Evolutionary conservation across 2,329 filamentous ascomycete genomes (phyloP).

Genomic region (Trichocomaceae sp.): DNA sequence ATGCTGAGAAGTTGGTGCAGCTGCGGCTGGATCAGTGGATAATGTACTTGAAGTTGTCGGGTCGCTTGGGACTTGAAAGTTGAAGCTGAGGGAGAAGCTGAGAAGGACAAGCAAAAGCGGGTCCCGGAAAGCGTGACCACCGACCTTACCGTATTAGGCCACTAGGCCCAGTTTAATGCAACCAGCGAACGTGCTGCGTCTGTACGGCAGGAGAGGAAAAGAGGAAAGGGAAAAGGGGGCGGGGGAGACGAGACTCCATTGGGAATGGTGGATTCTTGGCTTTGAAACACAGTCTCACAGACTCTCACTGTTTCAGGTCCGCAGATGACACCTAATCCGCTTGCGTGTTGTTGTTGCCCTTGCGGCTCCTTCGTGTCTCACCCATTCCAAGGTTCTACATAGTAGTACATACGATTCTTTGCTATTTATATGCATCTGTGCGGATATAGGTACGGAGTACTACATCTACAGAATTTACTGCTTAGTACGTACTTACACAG

Average conservation of each 20-base stretch:
- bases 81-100: too few relatives aligned
- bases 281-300: constrained; percentile 7
- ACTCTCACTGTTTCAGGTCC: constrained; percentile 6
- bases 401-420: too few relatives aligned
- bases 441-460: too few relatives aligned
- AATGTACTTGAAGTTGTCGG: too few relatives aligned
- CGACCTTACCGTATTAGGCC: background rate
- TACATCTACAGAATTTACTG: too few relatives aligned
- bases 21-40: too few relatives aligned
- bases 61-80: too few relatives aligned
- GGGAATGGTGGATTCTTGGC: background rate
- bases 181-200: constrained; percentile 9
- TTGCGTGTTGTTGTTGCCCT: background rate
- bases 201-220: background rate
- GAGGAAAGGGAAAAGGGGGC: constrained; percentile 2
- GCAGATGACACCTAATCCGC: background rate
- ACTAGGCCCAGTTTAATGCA: background rate
- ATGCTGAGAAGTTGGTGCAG: too few relatives aligned
- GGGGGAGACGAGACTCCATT: background rate
- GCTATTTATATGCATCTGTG: too few relatives aligned
- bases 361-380: background rate
- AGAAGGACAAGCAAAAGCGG: too few relatives aligned
- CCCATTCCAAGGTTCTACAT: background rate
- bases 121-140: too few relatives aligned
- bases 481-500: too few relatives aligned